A percentile compares a stretch with the other conserved stretches of the same genome.
Evolutionary conservation across 1,284 basidiomycete species (phyloP).

Genomic region (Schizophyllum amplum): DNA sequence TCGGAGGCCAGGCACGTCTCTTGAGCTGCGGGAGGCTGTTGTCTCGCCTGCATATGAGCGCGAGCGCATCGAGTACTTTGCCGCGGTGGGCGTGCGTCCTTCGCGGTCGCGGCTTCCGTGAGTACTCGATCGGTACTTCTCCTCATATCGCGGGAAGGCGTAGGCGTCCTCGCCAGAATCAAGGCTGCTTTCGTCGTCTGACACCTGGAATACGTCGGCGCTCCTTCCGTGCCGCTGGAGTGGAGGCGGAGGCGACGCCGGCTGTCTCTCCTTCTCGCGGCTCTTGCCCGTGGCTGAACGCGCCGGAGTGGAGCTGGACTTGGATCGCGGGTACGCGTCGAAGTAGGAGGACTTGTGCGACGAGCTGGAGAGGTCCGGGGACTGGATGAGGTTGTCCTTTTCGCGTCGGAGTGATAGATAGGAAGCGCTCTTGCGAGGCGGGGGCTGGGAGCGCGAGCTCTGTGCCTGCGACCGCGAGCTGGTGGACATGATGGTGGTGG

Average conservation of each 20-base stretch:
- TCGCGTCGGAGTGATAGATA: conserved; percentile 47
- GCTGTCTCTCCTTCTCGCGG: conserved; percentile 11
- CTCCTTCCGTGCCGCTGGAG: neutral
- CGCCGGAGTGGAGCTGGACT: conserved; percentile 14
- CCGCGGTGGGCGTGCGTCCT: conserved; percentile 4
- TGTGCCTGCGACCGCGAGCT: conserved; percentile 25
- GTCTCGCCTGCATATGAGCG: conserved; percentile 21
- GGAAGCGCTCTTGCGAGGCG: conserved; percentile 40
- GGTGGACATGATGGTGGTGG: conserved; percentile 26
- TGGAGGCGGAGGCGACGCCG: conserved; percentile 2
- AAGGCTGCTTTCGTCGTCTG: conserved; percentile 15
- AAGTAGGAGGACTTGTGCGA: conserved; percentile 23
- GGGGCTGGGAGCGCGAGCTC: conserved; percentile 19
- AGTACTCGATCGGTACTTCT: conserved; percentile 10
- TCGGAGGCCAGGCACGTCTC: conserved; percentile 37
- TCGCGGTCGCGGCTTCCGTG: conserved; percentile 3
- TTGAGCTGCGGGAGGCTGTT: conserved; percentile 17
- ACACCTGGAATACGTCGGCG: neutral
- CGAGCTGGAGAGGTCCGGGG: conserved; percentile 17
- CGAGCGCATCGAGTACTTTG: conserved; percentile 9
- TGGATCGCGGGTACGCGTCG: conserved; percentile 26
- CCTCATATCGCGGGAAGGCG: conserved; percentile 17
- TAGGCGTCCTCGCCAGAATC: conserved; percentile 14
- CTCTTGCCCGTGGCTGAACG: conserved; percentile 17
- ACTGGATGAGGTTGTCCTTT: conserved; percentile 32